A percentile compares a stretch with the other conserved stretches of the same genome.
phyloP scores from a whole-genome alignment of 139 green algal species.

The Astrephomene gubernaculifera region DNA sequence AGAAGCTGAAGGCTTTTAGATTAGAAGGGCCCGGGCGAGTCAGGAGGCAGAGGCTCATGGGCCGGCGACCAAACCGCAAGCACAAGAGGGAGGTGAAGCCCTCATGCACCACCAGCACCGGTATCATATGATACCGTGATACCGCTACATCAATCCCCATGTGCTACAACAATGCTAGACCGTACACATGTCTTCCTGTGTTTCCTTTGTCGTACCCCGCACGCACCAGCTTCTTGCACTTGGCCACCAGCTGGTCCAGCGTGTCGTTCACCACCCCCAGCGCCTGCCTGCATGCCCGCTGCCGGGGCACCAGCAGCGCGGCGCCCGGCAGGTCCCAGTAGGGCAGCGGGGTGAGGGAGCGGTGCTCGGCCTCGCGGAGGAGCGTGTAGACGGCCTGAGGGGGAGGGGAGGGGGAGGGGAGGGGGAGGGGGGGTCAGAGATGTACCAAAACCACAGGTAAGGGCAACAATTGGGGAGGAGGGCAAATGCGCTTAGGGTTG shows the following conservation, averaged over 20 bases:
- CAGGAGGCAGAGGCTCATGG: too few species aligned
- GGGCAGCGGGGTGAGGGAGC: constrained; percentile 84
- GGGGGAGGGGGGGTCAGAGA: background rate
- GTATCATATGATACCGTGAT: too few species aligned
- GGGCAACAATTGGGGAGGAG: background rate
- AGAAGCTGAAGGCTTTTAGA: too few species aligned
- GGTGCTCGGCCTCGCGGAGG: constrained; percentile 94
- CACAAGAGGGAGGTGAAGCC: too few species aligned
- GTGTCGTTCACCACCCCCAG: constrained; percentile 82
- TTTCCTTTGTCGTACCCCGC: too few species aligned
- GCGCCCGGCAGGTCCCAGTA: constrained; percentile 90
- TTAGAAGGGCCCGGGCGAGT: too few species aligned
- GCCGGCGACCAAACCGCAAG: too few species aligned
- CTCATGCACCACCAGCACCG: too few species aligned
- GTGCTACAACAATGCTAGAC: too few species aligned
- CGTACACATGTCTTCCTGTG: too few species aligned
- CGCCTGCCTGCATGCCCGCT: constrained; percentile 63
- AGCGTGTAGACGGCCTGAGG: constrained; percentile 93
- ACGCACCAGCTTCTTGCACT: constrained; percentile 84
- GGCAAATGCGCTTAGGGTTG: too few species aligned
- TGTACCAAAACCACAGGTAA: background rate
- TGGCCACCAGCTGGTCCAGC: constrained; percentile 88
- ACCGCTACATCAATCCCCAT: too few species aligned
- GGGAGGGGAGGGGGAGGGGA: background rate
- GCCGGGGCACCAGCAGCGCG: constrained; percentile 44